Evolutionary conservation across 192 early-diverging fungal genomes (phyloP), one percentile per base, ranked within the genome.

Genomic region (Linnemannia exigua): DNA sequence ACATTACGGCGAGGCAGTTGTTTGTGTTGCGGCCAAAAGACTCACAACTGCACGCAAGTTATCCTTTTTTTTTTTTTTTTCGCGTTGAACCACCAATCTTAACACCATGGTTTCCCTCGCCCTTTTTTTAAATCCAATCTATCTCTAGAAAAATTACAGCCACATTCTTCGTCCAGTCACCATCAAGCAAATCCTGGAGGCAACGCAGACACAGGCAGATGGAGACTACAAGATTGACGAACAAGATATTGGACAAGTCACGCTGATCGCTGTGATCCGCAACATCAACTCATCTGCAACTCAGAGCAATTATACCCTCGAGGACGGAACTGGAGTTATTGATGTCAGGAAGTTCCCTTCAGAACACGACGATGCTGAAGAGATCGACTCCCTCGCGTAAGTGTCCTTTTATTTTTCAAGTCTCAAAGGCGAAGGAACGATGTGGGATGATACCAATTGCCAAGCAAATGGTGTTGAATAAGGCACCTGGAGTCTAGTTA

Each of bases 161-260:
- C 93, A 96, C 71, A 91, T 94, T 1, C 89, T 97, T 19, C 92
- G 95, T 28, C 96, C 96, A 25, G 94, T 98, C 28, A 96, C 96
- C 19, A 93, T 97, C 83, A 95, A 95, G 82, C 95, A 96, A 84
- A 84, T 98, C 14, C 36, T 86, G 9, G 81, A 84, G 22, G 89
- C 92, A 7, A 81, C 82, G 0, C 81, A 89, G 48, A 77, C 87
- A 9, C 81, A 91, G 28, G 80, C 87, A 20, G 96, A 97, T 67
- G 81, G 84, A 70, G 94, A 91, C 1, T 90, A 95, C 38, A 83
- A 76, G 28, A 90, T 98, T 11, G 97, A 97, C 77, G 91, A 89
- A 44, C 86, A 90, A 22, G 94, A 96, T 51, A 70, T 97, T 41
- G 90, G 89, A 67, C 93, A 95, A 87, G 93, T 96, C 16, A 94